These are phyloP conservation scores for Blastocystis sp. DNA, from an alignment of 352 stramenopile genomes.

Conservation along the genomic window DNA sequence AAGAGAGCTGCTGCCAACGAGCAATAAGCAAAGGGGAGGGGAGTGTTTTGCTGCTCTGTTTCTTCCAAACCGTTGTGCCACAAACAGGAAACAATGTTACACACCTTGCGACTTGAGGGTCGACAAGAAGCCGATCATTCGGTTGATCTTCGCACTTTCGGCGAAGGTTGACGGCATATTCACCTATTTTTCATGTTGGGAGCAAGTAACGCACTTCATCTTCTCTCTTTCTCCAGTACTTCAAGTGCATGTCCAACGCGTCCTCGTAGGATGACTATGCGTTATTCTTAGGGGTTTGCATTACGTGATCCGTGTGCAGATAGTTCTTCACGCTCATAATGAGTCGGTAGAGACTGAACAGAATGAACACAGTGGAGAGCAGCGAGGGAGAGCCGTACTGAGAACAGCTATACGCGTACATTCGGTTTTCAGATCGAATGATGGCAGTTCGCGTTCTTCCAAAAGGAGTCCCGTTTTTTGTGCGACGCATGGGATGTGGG, in stretches of 20 bases:
- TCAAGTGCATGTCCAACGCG: slow-evolving; percentile 17
- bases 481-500: no score
- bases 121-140: slow-evolving; percentile 18
- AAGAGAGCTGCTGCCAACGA: slow-evolving; percentile 9
- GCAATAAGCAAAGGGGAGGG: no score
- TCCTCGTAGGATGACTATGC: slow-evolving; percentile 19
- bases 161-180: slow-evolving; percentile 3
- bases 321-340: background rate
- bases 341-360: slow-evolving; percentile 7
- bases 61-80: no score
- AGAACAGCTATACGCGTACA: slow-evolving; percentile 11
- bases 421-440: background rate
- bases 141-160: background rate
- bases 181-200: background rate
- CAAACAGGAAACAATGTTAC: no score
- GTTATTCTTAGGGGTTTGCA: background rate
- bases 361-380: background rate
- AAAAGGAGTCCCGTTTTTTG: no score
- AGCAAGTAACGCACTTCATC: background rate
- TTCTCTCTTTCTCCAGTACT: slow-evolving; percentile 13
- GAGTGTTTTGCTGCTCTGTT: no score
- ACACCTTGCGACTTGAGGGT: slow-evolving; percentile 4
- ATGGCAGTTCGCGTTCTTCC: no score
- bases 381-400: background rate
- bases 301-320: slow-evolving; percentile 5